These are phyloP conservation scores for Echinochloa phyllopogon DNA, from an alignment of 176 grass and related monocot species.

Conservation along the genomic window DNA sequence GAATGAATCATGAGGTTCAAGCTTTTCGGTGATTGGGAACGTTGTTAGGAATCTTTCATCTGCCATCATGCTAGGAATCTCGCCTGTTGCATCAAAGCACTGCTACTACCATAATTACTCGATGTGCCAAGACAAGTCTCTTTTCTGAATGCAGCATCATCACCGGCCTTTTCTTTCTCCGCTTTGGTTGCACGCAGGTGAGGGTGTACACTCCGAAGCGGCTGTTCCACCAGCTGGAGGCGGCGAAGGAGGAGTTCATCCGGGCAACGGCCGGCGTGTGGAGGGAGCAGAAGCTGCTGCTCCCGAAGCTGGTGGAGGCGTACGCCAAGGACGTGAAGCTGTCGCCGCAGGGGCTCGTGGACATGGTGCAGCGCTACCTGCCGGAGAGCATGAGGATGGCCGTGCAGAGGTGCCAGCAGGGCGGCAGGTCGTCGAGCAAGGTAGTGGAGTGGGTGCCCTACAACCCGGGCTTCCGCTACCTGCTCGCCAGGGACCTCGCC, in stretches of 20 bases:
- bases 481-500: conserved; percentile 74
- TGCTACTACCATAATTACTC: conserved; percentile 38
- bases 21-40: conserved; percentile 49
- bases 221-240: conserved; percentile 87
- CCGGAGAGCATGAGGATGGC: conserved; percentile 84
- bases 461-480: conserved; percentile 79
- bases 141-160: conserved; percentile 34
- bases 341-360: conserved; percentile 69
- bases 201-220: conserved; percentile 75
- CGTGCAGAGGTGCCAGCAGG: conserved; percentile 80
- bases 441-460: conserved; percentile 88
- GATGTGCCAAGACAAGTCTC: conserved; percentile 29
- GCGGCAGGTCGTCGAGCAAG: conserved; percentile 65
- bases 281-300: conserved; percentile 87
- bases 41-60: conserved; percentile 52
- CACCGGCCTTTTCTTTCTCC: conserved; percentile 20
- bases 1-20: conserved; percentile 39
- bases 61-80: conserved; percentile 51
- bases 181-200: conserved; percentile 53
- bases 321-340: conserved; percentile 89
- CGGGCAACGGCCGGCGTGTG: conserved; percentile 84
- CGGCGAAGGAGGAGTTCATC: conserved; percentile 90
- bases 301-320: conserved; percentile 76
- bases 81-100: conserved; percentile 55
- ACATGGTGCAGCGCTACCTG: conserved; percentile 86